Base-by-base conservation (phyloP, 805 yeast genomes). In the Danielozyma ontarioensis region DNA sequence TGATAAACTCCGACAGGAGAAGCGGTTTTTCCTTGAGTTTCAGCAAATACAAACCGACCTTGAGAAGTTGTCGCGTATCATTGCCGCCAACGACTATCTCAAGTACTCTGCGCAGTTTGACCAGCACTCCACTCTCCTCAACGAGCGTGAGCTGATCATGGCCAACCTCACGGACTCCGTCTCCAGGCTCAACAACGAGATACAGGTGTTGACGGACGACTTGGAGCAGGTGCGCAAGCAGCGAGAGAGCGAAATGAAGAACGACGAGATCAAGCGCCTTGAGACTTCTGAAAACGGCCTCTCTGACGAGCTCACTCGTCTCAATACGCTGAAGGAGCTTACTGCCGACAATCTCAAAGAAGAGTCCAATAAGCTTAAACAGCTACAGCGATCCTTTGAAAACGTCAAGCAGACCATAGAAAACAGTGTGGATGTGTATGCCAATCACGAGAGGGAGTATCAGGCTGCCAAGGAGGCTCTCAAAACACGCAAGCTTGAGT, bases 1-100 rank as follows among this genome's bases (percentile, higher is more conserved):
- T 32, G 89, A 83, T 36, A 80, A 81, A 48, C 64, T 89, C 31
- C 72, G 94, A 40, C 72, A 72, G 34, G 96, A 90, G 47, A 90
- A 88, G 59, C 74, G 93, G 48, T 68, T 78, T 17, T 89, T 83
- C 49, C 57, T 88, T 23, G 97, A 90, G 50, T 89, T 73, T 55
- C 97, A 90, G 60, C 87, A 83, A 36, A 75, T 83, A 8, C 93
- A 84, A 46, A 68, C 84, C 5, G 88, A 85, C 46, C 63, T 85
- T 38, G 97, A 90, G 55, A 78, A 80, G 27, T 59, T 83, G 22
- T 70, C 83, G 13, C 72, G 83, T 44, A 71, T 86, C 1, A 83
- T 87, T 2, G 80, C 80, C 31, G 89, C 95, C 6, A 83, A 83
- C 52, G 88, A 83, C 46, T 89, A 75, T 51, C 52, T 68, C 22